Conservation (phyloP, 2,329 filamentous ascomycete species). For the Xylaria multiplex region DNA sequence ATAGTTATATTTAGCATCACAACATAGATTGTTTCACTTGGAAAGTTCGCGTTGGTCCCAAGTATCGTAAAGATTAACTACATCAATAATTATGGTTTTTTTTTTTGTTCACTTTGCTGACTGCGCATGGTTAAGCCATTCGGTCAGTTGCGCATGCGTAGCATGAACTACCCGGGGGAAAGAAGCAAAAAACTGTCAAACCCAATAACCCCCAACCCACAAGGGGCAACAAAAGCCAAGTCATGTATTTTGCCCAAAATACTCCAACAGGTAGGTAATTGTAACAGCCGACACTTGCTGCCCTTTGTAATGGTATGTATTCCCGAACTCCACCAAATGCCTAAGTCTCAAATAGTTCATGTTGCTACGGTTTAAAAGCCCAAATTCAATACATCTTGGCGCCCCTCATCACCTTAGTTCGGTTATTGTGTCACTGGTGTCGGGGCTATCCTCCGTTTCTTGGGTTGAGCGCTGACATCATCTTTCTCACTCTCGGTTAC, state of each 20-base stretch:
- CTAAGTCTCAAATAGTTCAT: conserved; percentile 15
- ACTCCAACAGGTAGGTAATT: conserved; percentile 8
- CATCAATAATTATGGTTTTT: conserved; percentile 14
- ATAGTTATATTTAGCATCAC: background rate
- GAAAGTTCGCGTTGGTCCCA: background rate
- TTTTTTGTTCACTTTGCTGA: conserved; percentile 15
- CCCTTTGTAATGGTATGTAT: conserved; percentile 7
- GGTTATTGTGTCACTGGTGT: conserved; percentile 60
- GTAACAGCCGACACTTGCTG: background rate
- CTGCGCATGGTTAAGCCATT: conserved; percentile 18
- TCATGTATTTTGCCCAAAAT: conserved; percentile 23
- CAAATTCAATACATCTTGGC: conserved; percentile 6
- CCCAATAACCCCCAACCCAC: background rate
- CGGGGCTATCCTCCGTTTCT: conserved; percentile 77
- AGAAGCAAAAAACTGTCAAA: conserved; percentile 2
- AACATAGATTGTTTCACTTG: background rate
- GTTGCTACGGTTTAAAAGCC: conserved; percentile 9
- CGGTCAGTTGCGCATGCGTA: background rate
- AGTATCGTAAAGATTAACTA: background rate
- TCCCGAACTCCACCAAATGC: conserved; percentile 36
- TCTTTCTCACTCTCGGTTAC: conserved; percentile 65
- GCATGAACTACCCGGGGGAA: conserved; percentile 7
- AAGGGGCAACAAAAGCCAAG: background rate
- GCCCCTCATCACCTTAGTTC: conserved; percentile 32
- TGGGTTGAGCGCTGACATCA: conserved; percentile 62